Percentiles rank a stretch among this genome's conserved stretches.
These are phyloP conservation scores for Hyaloscypha finlandica DNA, from an alignment of 495 filamentous ascomycete species.

Conservation along the genomic window DNA sequence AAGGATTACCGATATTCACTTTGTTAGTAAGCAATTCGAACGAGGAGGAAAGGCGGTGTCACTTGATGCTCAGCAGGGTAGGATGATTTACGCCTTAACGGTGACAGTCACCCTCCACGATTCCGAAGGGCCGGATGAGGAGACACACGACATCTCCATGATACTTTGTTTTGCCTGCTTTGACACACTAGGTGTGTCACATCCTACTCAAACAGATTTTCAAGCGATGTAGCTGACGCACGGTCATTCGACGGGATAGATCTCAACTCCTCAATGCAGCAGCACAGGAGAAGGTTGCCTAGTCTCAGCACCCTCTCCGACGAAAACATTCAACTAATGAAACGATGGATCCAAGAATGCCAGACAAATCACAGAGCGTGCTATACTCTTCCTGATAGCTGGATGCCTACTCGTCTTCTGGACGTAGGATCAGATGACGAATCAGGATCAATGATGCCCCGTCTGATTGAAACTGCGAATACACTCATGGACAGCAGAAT, in stretches of 20 bases:
- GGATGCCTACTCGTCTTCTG: slow-evolving; percentile 21
- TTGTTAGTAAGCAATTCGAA: slow-evolving; percentile 1
- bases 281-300: slow-evolving; percentile 4
- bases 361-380: slow-evolving; percentile 12
- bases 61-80: slow-evolving; percentile 7
- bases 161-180: slow-evolving; percentile 7
- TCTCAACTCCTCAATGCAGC: slow-evolving; percentile 8
- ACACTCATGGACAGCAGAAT: not conserved
- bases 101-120: slow-evolving; percentile 1
- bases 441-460: not conserved
- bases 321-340: slow-evolving; percentile 13
- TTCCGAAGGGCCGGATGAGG: slow-evolving; percentile 6
- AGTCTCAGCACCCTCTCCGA: slow-evolving; percentile 4
- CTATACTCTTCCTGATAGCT: slow-evolving; percentile 2
- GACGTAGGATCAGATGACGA: slow-evolving; percentile 9
- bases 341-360: slow-evolving; percentile 21
- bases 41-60: not conserved
- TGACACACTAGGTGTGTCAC: slow-evolving; percentile 4
- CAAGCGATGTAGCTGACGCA: not conserved
- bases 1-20: slow-evolving; percentile 14
- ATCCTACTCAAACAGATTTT: not conserved
- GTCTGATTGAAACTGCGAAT: slow-evolving; percentile 15
- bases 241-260: not conserved
- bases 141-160: slow-evolving; percentile 5
- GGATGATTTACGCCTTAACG: not conserved